These are phyloP conservation scores for Pelargonium nanum DNA, from an alignment of 345 rosid species.

Conservation along the genomic window DNA sequence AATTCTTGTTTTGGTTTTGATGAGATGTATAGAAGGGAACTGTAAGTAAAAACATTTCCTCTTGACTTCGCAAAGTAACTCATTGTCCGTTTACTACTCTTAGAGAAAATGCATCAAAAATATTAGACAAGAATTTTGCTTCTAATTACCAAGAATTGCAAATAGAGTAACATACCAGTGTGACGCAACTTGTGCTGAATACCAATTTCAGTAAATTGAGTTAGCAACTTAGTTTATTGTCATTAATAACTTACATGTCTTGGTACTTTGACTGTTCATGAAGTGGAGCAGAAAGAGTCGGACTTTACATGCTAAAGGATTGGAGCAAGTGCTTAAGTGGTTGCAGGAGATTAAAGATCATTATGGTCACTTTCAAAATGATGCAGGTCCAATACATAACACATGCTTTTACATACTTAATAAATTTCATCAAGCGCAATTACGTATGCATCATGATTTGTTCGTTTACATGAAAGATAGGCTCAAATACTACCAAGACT, in stretches of 20 bases:
- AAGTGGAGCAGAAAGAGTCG: conserved; percentile 86
- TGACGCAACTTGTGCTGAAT: background rate
- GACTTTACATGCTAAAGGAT: conserved; percentile 70
- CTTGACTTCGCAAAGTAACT: background rate
- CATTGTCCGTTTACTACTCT: too few relatives aligned
- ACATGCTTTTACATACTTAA: conserved; percentile 9
- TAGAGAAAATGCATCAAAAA: too few relatives aligned
- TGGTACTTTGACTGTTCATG: conserved; percentile 9
- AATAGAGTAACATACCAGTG: background rate
- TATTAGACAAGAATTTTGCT: background rate
- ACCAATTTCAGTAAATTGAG: background rate
- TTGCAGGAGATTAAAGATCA: conserved; percentile 43
- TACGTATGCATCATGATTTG: conserved; percentile 15
- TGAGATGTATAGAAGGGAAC: background rate
- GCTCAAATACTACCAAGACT: conserved; percentile 19
- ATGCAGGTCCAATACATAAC: conserved; percentile 50
- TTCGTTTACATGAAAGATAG: conserved; percentile 28
- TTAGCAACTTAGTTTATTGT: conserved; percentile 4
- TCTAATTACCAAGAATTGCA: background rate
- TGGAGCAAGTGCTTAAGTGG: conserved; percentile 74
- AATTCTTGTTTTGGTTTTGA: background rate
- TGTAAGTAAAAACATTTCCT: background rate
- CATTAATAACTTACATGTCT: background rate
- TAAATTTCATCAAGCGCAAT: conserved; percentile 12
- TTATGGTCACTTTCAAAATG: conserved; percentile 35